These are phyloP conservation scores for Candida germanica DNA, from an alignment of 805 yeast species.

Conservation along the genomic window DNA sequence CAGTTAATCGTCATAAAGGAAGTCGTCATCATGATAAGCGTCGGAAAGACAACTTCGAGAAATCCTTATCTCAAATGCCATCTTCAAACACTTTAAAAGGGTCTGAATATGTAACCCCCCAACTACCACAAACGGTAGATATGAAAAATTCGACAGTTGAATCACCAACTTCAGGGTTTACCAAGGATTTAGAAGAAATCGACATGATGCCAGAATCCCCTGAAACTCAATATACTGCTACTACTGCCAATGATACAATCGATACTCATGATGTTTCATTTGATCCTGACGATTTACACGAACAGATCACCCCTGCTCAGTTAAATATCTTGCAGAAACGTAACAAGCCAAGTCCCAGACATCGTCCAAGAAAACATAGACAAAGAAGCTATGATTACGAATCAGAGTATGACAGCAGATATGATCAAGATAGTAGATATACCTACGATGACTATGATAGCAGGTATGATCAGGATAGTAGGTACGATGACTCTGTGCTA, in stretches of 20 bases:
- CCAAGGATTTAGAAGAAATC: background rate
- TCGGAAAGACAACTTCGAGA: background rate
- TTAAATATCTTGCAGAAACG: slow-evolving; percentile 22
- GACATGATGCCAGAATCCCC: slow-evolving; percentile 7
- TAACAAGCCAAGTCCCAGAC: slow-evolving; percentile 1
- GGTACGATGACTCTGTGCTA: slow-evolving; percentile 2
- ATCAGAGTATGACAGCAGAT: slow-evolving; percentile 1
- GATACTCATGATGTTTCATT: slow-evolving; percentile 6
- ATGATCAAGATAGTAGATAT: slow-evolving; percentile 2
- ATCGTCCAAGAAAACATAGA: slow-evolving; percentile 6
- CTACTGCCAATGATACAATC: slow-evolving; percentile 7
- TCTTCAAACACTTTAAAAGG: background rate
- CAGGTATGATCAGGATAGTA: slow-evolving; percentile 1
- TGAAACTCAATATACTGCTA: slow-evolving; percentile 7
- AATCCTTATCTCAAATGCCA: background rate
- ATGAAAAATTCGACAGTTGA: background rate
- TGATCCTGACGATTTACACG: slow-evolving; percentile 28
- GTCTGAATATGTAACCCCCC: background rate
- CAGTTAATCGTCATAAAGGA: slow-evolving; percentile 9
- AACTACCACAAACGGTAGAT: background rate
- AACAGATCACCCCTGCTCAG: slow-evolving; percentile 40
- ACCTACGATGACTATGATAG: slow-evolving; percentile 3
- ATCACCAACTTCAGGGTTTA: background rate
- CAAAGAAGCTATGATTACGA: slow-evolving; percentile 2
- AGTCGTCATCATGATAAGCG: slow-evolving; percentile 2